A percentile compares a stretch with the other conserved stretches of the same genome.
These are phyloP conservation scores for Ophiognomonia clavigignenti-juglandacearum DNA, from an alignment of 2,329 filamentous ascomycete species.

Conservation along the genomic window DNA sequence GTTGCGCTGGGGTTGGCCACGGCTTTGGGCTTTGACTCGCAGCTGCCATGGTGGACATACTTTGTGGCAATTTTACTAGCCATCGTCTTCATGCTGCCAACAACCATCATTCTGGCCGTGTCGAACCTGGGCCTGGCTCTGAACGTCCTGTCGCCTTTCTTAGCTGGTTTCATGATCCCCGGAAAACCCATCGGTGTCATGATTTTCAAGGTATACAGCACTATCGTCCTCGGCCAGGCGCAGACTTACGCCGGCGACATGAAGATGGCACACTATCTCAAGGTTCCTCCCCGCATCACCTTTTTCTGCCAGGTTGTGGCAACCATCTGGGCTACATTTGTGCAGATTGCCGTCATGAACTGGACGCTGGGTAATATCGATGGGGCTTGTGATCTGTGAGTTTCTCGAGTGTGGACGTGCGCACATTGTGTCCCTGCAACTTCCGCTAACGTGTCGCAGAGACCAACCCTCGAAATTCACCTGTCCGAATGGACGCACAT, in stretches of 20 bases:
- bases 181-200: constrained; percentile 51
- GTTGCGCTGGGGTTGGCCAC: constrained; percentile 42
- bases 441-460: no score
- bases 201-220: constrained; percentile 49
- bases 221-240: constrained; percentile 32
- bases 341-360: constrained; percentile 41
- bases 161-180: constrained; percentile 56
- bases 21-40: constrained; percentile 40
- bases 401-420: no score
- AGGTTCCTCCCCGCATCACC: constrained; percentile 38
- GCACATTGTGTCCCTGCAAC: no score
- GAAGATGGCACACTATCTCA: constrained; percentile 34
- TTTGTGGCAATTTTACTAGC: constrained; percentile 43
- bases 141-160: constrained; percentile 49
- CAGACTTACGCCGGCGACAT: constrained; percentile 29
- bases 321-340: constrained; percentile 36
- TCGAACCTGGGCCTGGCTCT: constrained; percentile 47
- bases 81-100: constrained; percentile 41
- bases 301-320: constrained; percentile 35
- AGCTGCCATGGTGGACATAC: constrained; percentile 49
- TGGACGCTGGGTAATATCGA: constrained; percentile 41
- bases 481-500: constrained; percentile 35
- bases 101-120: constrained; percentile 41
- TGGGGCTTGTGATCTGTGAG: constrained; percentile 40
- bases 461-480: constrained; percentile 37